phyloP scores from a whole-genome alignment of 768 basidiomycete genomes.

The Kwoniella botswanensis region DNA sequence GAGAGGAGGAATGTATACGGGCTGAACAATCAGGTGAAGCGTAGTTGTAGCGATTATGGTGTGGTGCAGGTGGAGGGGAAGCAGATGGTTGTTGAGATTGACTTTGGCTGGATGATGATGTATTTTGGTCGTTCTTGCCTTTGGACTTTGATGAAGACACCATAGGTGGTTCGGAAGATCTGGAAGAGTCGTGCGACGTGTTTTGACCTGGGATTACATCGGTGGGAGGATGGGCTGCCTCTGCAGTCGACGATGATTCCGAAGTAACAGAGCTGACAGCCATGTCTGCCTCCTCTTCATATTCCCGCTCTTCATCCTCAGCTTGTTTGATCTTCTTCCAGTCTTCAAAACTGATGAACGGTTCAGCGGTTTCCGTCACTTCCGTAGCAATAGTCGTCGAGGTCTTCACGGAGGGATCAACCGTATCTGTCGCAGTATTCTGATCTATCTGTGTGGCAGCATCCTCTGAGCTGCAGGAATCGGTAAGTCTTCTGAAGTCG shows the following conservation, averaged over 20 bases:
- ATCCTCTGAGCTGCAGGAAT: background rate
- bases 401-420: background rate
- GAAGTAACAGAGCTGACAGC: background rate
- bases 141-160: background rate
- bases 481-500: constrained; percentile 12
- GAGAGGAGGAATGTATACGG: constrained; percentile 82
- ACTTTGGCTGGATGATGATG: background rate
- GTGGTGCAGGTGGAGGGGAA: constrained; percentile 13
- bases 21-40: constrained; percentile 92
- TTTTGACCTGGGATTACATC: background rate
- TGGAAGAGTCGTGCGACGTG: background rate
- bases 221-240: background rate
- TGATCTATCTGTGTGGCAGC: background rate
- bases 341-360: constrained; percentile 50
- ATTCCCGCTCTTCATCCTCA: constrained; percentile 39
- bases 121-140: background rate
- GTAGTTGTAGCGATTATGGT: constrained; percentile 81
- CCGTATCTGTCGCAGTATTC: background rate
- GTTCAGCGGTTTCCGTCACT: constrained; percentile 13
- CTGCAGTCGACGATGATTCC: background rate
- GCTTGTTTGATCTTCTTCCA: constrained; percentile 46
- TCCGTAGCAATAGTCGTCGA: constrained; percentile 13
- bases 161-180: background rate
- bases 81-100: constrained; percentile 12
- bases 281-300: constrained; percentile 21